Evolutionary conservation across 1,284 basidiomycete genomes (phyloP), one percentile per base, ranked within the genome.

Genomic region (Apiotrichum brassicae): DNA sequence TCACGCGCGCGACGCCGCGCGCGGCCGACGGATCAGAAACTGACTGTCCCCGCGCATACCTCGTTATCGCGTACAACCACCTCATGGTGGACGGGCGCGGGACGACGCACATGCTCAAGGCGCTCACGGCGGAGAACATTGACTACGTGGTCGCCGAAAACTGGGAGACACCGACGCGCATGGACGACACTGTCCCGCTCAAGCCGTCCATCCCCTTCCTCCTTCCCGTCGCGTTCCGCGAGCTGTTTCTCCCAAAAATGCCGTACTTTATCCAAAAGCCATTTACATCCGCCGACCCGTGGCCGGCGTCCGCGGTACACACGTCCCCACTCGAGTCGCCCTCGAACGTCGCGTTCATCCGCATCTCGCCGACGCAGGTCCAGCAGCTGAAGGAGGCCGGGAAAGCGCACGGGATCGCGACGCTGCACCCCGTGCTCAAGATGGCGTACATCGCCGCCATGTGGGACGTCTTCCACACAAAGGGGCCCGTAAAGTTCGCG

Each of bases 381-480:
- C 25, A 42, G 1, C n/a, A 34, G 4, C 43, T 69, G 12, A 66
- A 64, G 35, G 28, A 32, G 1, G 33, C 39, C 0, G 60, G 59
- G 11, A 60, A 56, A 19, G 30, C n/a, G 11, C 44, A 60, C n/a
- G 54, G 58, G 14, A 56, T 68, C 6, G 35, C 28, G 5, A 68
- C 68, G 0, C 57, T 72, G 1, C 68, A 70, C 45, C 60, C 65
- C 0, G 37, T 68, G 14, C 39, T 72, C 25, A 57, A 62, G 39
- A 48, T 58, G 11, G 60, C 61, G 0, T 65, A 51, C 32, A 28
- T 56, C 22, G 51, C 54, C 8, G 59, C 66, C 9, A 50, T 70
- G 13, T 66, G 65, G 62, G 34, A 43, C 41, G 26, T 58, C 4
- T 56, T 48, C 36, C 18, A 28, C 30, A 1, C 14, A 2, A 30